Evolutionary conservation across 1,284 basidiomycete genomes (phyloP).

Genomic region (Cystobasidiaceae sp.): DNA sequence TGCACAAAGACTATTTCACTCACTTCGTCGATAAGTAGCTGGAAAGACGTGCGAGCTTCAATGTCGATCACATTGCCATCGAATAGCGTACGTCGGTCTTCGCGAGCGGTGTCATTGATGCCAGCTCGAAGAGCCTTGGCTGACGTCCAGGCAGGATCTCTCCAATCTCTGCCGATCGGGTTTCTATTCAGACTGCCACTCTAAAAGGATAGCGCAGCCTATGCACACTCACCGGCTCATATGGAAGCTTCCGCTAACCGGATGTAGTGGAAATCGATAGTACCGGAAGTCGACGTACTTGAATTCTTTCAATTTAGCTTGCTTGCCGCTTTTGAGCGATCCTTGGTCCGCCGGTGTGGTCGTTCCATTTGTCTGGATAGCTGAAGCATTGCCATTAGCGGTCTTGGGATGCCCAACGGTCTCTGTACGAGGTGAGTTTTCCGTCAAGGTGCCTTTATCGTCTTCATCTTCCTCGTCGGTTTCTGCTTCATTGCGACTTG

Average conservation of each 20-base stretch:
- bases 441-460: too few species aligned
- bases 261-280: constrained; percentile 82
- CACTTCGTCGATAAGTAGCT: constrained; percentile 86
- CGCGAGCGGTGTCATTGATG: constrained; percentile 54
- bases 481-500: constrained; percentile 17
- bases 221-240: constrained; percentile 63
- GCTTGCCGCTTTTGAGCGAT: constrained; percentile 23
- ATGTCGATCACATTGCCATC: constrained; percentile 88
- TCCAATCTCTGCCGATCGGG: constrained; percentile 62
- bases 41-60: constrained; percentile 73
- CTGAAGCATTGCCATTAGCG: constrained; percentile 47
- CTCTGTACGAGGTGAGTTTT: too few species aligned
- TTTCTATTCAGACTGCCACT: background rate
- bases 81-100: constrained; percentile 70
- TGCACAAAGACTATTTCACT: constrained; percentile 38
- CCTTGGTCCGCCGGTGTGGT: constrained; percentile 1
- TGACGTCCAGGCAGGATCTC: constrained; percentile 72
- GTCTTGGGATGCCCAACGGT: constrained; percentile 44
- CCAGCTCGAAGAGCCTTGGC: constrained; percentile 61
- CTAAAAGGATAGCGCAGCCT: background rate
- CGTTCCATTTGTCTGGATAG: constrained; percentile 47
- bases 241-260: constrained; percentile 71
- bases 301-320: constrained; percentile 43
- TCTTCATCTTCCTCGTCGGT: constrained; percentile 33
- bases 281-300: constrained; percentile 63